Percentiles rank a stretch among this genome's conserved stretches.
These are phyloP conservation scores for Wallacemonas sp. DNA, from an alignment of 208 protist genomes.

Conservation along the genomic window DNA sequence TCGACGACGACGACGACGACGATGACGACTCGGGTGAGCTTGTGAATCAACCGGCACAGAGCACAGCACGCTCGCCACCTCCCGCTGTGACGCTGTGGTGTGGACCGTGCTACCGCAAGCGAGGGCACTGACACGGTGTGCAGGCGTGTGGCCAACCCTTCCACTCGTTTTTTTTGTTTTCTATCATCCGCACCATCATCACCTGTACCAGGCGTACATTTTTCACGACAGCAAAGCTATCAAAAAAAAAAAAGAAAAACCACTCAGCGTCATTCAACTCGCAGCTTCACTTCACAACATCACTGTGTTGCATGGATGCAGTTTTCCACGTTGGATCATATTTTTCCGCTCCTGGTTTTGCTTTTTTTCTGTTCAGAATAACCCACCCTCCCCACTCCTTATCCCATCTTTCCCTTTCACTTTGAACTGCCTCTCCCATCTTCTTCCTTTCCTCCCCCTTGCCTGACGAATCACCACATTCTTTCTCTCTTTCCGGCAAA, in stretches of 20 bases:
- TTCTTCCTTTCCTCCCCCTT: background rate
- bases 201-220: too few species aligned
- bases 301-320: too few species aligned
- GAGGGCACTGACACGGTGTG: background rate
- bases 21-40: background rate
- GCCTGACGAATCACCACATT: background rate
- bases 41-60: background rate
- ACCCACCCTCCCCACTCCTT: too few species aligned
- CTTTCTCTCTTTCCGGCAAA: background rate
- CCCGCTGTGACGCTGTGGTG: slow-evolving; percentile 53
- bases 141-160: background rate
- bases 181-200: too few species aligned
- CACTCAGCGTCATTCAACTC: too few species aligned
- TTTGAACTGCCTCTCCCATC: background rate
- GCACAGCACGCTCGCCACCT: background rate
- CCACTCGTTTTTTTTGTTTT: background rate
- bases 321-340: too few species aligned
- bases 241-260: too few species aligned
- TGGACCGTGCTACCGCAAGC: slow-evolving; percentile 33
- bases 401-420: too few species aligned
- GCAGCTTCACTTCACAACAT: too few species aligned
- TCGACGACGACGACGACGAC: slow-evolving; percentile 30
- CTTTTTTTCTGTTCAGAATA: too few species aligned
- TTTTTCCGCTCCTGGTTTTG: too few species aligned
- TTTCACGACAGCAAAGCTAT: too few species aligned